Evolutionary conservation across 2,329 filamentous ascomycete genomes (phyloP).

Genomic region (Clathrospora elynae): DNA sequence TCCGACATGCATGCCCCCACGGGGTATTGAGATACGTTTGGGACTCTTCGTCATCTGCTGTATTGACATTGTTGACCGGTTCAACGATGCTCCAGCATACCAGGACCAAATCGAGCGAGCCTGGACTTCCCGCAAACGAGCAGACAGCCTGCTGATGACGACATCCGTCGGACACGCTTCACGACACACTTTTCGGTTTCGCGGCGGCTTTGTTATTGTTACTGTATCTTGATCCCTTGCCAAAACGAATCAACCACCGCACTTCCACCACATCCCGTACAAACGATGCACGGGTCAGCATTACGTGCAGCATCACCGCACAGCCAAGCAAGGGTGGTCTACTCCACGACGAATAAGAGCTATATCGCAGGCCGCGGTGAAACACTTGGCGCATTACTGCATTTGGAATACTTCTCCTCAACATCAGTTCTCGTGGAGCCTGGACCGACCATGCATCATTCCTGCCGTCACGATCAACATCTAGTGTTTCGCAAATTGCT

Average conservation of each 20-base stretch:
- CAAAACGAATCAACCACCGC: slow-evolving; percentile 13
- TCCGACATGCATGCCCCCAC: slow-evolving; percentile 51
- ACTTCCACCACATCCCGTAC: slow-evolving; percentile 10
- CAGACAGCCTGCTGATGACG: neutral
- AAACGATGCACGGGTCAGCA: slow-evolving; percentile 32
- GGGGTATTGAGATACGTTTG: slow-evolving; percentile 42
- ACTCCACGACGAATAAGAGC: slow-evolving; percentile 21
- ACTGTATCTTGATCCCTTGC: slow-evolving; percentile 25
- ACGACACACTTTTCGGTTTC: slow-evolving; percentile 6
- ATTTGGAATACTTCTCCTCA: slow-evolving; percentile 24
- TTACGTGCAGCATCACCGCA: slow-evolving; percentile 23
- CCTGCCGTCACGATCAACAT: neutral
- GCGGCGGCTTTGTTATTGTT: slow-evolving; percentile 20
- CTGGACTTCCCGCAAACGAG: slow-evolving; percentile 1
- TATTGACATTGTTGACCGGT: slow-evolving; percentile 16
- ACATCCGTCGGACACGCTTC: slow-evolving; percentile 4
- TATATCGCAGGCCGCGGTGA: slow-evolving; percentile 20
- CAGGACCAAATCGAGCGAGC: slow-evolving; percentile 5
- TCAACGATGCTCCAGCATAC: slow-evolving; percentile 9
- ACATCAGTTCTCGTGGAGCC: slow-evolving; percentile 12
- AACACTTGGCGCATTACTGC: slow-evolving; percentile 27
- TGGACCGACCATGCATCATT: slow-evolving; percentile 7
- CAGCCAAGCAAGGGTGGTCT: slow-evolving; percentile 19
- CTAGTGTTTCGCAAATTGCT: slow-evolving; percentile 4
- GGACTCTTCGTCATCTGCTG: slow-evolving; percentile 11